phyloP scores from a whole-genome alignment of 2,329 filamentous ascomycete species.

The Calonectria pteridis region DNA sequence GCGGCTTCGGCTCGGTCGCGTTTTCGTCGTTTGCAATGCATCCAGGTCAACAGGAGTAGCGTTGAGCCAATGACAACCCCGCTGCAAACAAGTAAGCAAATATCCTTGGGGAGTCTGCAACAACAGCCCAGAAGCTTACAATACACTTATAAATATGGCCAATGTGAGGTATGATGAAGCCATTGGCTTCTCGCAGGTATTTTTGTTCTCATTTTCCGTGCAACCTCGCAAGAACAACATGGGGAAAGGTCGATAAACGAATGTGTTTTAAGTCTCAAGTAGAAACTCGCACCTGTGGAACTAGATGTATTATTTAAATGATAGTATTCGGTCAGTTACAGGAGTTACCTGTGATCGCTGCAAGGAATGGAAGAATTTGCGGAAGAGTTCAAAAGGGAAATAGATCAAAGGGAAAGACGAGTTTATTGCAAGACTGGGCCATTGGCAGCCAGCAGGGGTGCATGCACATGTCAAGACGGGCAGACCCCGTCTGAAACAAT shows the following conservation, averaged over 20 bases:
- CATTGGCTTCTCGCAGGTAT: neutral
- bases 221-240: neutral
- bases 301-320: neutral
- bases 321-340: neutral
- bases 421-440: neutral
- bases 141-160: neutral
- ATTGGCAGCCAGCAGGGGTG: neutral
- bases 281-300: neutral
- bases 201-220: slow-evolving; percentile 1
- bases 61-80: neutral
- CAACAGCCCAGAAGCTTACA: neutral
- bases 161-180: neutral
- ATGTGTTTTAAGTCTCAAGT: too few species aligned
- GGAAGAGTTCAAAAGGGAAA: neutral
- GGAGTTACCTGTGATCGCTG: too few species aligned
- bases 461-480: neutral
- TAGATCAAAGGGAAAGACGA: too few species aligned
- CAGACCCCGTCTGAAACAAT: neutral
- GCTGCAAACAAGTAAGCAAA: neutral
- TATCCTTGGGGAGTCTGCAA: too few species aligned
- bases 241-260: too few species aligned
- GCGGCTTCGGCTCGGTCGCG: neutral
- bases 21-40: neutral
- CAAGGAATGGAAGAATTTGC: neutral
- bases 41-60: neutral